Percentiles rank a stretch among this genome's conserved stretches.
Conservation (phyloP, 495 filamentous ascomycete species). For the Clohesyomyces aquaticus region DNA sequence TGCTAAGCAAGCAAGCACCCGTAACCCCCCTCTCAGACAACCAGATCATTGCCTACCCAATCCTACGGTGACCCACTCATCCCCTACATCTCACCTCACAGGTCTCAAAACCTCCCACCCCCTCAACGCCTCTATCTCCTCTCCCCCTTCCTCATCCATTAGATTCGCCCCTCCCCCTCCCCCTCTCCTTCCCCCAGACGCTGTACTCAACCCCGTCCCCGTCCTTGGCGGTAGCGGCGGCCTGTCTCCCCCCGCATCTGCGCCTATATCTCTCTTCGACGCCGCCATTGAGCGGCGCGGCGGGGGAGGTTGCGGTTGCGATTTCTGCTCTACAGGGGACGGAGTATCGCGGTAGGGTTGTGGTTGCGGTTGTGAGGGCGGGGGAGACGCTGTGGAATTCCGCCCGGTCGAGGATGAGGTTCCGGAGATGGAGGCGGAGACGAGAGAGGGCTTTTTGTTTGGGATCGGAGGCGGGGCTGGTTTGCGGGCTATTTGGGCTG, state of each 20-base stretch:
- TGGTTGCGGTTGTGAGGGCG: slow-evolving; percentile 28
- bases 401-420: no score
- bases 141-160: slow-evolving; percentile 37
- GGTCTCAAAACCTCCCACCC: slow-evolving; percentile 43
- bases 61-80: no score
- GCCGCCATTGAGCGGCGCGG: slow-evolving; percentile 25
- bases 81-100: slow-evolving; percentile 7
- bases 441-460: slow-evolving; percentile 44
- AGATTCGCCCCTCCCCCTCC: slow-evolving; percentile 18
- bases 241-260: no score
- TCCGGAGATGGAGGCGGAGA: slow-evolving; percentile 34
- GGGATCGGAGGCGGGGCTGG: slow-evolving; percentile 45
- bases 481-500: slow-evolving; percentile 41
- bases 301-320: slow-evolving; percentile 26
- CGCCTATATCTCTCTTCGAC: no score
- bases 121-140: slow-evolving; percentile 37
- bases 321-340: neutral
- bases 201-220: slow-evolving; percentile 26
- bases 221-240: slow-evolving; percentile 41
- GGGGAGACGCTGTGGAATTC: slow-evolving; percentile 18
- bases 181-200: slow-evolving; percentile 19
- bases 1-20: no score
- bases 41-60: no score
- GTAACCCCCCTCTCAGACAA: no score
- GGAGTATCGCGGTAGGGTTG: slow-evolving; percentile 21